Percentiles rank a stretch among this genome's conserved stretches.
phyloP scores from a whole-genome alignment of 331 rosid genomes.

The Rhamnella rubrinervis region DNA sequence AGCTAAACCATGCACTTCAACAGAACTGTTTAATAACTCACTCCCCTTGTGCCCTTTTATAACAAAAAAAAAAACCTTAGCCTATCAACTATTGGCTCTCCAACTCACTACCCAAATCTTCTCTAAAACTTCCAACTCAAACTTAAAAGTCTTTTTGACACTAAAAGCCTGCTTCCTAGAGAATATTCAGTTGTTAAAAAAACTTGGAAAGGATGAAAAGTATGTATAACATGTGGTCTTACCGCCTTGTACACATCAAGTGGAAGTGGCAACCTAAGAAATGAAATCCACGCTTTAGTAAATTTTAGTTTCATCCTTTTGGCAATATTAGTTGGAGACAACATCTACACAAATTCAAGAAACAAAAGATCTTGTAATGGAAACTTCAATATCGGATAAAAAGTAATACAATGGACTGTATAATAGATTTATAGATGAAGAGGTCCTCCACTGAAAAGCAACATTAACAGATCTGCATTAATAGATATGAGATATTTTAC shows the following conservation, averaged over 20 bases:
- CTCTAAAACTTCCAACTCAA: not conserved
- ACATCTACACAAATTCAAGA: conserved; percentile 41
- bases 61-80: not conserved
- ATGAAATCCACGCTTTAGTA: conserved; percentile 80
- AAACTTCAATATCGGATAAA: not conserved
- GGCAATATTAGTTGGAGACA: conserved; percentile 47
- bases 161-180: no score
- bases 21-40: no score
- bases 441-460: conserved; percentile 5
- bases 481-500: conserved; percentile 33
- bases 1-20: not conserved
- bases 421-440: conserved; percentile 5
- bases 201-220: not conserved
- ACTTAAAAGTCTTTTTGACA: no score
- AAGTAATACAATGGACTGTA: conserved; percentile 10
- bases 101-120: not conserved
- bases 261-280: conserved; percentile 83
- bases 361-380: conserved; percentile 8
- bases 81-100: not conserved
- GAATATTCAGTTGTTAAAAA: not conserved
- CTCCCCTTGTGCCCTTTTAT: not conserved
- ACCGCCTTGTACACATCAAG: conserved; percentile 92
- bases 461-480: conserved; percentile 10
- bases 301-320: conserved; percentile 82
- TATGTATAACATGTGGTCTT: conserved; percentile 23